Conservation (phyloP, 2,329 filamentous ascomycete species). For the Diaporthe humulicola region DNA sequence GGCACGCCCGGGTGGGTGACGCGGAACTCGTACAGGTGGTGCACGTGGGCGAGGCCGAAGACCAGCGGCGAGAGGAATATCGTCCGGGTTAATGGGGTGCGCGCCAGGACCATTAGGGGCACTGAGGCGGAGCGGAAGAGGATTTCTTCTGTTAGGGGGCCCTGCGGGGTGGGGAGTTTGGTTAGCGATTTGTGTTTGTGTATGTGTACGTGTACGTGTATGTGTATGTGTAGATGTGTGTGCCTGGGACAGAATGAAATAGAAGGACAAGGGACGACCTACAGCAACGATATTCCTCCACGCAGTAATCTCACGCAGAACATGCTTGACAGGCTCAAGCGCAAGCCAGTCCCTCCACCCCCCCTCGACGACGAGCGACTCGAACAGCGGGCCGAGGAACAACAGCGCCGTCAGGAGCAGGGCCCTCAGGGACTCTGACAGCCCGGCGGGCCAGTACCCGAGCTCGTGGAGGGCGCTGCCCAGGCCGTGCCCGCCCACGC, state of each 20-base stretch:
- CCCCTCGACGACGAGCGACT: slow-evolving; percentile 80
- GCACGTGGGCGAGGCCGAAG: slow-evolving; percentile 92
- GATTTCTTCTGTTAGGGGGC: slow-evolving; percentile 91
- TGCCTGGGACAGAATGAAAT: too few relatives aligned
- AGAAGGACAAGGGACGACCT: slow-evolving; percentile 51
- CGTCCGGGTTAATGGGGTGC: slow-evolving; percentile 67
- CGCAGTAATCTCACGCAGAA: slow-evolving; percentile 80
- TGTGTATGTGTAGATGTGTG: too few relatives aligned
- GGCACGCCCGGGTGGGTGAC: slow-evolving; percentile 82
- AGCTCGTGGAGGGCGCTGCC: slow-evolving; percentile 75
- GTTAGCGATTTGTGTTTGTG: neutral
- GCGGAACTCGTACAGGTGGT: slow-evolving; percentile 96
- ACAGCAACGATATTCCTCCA: slow-evolving; percentile 92
- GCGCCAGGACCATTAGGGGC: slow-evolving; percentile 83
- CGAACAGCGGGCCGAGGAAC: slow-evolving; percentile 88
- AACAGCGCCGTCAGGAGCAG: slow-evolving; percentile 82
- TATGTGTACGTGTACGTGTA: too few relatives aligned
- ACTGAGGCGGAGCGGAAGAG: slow-evolving; percentile 92
- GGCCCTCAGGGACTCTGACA: slow-evolving; percentile 72
- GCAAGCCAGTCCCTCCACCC: slow-evolving; percentile 75
- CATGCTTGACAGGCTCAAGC: slow-evolving; percentile 66
- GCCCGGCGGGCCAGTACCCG: slow-evolving; percentile 83
- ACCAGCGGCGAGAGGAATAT: slow-evolving; percentile 88
- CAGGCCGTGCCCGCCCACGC: slow-evolving; percentile 55
- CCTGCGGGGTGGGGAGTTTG: slow-evolving; percentile 59